Conservation (phyloP, 768 basidiomycete species). For the Lactifluus piperatus region DNA sequence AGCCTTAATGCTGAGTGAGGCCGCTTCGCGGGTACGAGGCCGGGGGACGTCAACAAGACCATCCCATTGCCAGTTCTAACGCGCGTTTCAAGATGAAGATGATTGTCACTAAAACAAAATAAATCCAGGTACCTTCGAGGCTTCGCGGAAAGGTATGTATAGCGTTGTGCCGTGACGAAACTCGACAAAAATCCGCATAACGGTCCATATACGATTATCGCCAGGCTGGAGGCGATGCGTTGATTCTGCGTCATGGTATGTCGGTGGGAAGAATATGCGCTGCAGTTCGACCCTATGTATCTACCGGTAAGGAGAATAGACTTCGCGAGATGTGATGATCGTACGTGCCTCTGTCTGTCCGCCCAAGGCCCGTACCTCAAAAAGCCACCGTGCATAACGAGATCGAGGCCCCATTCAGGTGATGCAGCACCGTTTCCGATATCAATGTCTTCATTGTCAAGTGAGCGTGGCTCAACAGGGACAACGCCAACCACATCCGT, state of each 20-base stretch:
- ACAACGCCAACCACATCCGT: slow-evolving; percentile 77
- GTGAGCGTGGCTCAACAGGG: slow-evolving; percentile 31
- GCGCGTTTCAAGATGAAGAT: not conserved
- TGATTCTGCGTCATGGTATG: slow-evolving; percentile 54
- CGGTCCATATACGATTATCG: slow-evolving; percentile 76
- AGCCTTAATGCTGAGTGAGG: slow-evolving; percentile 63
- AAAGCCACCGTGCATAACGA: slow-evolving; percentile 67
- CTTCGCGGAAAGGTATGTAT: slow-evolving; percentile 84
- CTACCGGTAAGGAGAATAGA: slow-evolving; percentile 30
- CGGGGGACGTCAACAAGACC: slow-evolving; percentile 41
- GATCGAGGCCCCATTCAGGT: slow-evolving; percentile 91
- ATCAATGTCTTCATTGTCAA: slow-evolving; percentile 35
- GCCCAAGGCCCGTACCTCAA: slow-evolving; percentile 94
- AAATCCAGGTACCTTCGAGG: slow-evolving; percentile 59
- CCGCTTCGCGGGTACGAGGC: slow-evolving; percentile 51
- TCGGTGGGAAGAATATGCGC: slow-evolving; percentile 71
- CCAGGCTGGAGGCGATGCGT: slow-evolving; percentile 59
- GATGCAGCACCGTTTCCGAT: slow-evolving; percentile 81
- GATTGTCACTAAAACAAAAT: not conserved
- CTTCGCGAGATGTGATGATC: not conserved
- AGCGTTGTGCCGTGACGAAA: slow-evolving; percentile 69
- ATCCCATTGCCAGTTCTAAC: slow-evolving; percentile 92
- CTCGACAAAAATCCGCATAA: slow-evolving; percentile 73
- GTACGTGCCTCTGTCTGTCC: slow-evolving; percentile 73
- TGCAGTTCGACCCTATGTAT: slow-evolving; percentile 50